A percentile compares a stretch with the other conserved stretches of the same genome.
phyloP scores from a whole-genome alignment of 208 protist species.

The Naegleria gruberi region DNA sequence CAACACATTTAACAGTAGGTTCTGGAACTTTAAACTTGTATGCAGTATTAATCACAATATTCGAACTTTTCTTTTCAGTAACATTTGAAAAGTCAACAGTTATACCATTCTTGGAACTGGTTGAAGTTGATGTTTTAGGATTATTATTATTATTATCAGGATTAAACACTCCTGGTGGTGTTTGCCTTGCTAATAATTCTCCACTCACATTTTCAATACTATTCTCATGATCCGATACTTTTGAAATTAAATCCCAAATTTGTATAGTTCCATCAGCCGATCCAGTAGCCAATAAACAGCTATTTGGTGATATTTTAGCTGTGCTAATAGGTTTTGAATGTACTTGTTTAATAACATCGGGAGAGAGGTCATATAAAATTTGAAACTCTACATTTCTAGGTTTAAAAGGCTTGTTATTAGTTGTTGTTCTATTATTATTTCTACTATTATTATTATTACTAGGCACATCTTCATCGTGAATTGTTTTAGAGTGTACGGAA shows the following conservation, averaged over 20 bases:
- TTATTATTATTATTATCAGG: background rate
- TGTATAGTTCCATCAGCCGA: slow-evolving; percentile 43
- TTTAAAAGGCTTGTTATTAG: too few relatives aligned
- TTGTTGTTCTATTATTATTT: too few relatives aligned
- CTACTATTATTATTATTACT: too few relatives aligned
- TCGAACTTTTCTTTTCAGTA: too few relatives aligned
- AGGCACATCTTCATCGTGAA: too few relatives aligned
- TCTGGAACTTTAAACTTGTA: too few relatives aligned
- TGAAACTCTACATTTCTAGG: too few relatives aligned
- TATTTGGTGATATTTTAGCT: background rate
- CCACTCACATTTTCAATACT: background rate
- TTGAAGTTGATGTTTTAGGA: too few relatives aligned
- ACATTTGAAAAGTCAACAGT: too few relatives aligned
- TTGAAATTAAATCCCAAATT: slow-evolving; percentile 37
- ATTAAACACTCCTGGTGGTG: background rate
- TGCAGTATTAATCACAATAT: too few relatives aligned
- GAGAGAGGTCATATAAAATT: background rate
- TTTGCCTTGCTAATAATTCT: background rate
- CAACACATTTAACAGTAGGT: background rate
- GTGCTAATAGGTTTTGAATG: background rate
- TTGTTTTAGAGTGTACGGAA: too few relatives aligned
- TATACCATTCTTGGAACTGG: too few relatives aligned
- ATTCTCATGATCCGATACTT: background rate
- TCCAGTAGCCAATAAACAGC: slow-evolving; percentile 27
- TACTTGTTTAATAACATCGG: background rate